These are phyloP conservation scores for Erysimum pusillum DNA, from an alignment of 441 rosid genomes.

Conservation along the genomic window DNA sequence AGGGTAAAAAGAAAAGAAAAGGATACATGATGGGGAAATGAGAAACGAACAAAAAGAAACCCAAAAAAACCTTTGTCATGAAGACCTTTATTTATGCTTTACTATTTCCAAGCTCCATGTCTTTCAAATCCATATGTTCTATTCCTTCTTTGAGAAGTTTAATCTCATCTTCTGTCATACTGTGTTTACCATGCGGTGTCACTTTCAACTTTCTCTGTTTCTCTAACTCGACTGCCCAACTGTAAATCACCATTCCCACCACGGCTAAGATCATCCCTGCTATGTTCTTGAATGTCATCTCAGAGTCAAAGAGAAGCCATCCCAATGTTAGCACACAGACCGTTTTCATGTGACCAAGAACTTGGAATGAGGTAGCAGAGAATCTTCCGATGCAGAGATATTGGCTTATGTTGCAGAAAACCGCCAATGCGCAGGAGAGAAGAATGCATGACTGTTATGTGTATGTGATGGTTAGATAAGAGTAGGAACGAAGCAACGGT, in stretches of 20 bases:
- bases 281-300: conserved; percentile 80
- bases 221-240: conserved; percentile 85
- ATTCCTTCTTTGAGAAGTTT: conserved; percentile 81
- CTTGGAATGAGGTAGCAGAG: conserved; percentile 94
- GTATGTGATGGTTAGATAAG: too few species aligned
- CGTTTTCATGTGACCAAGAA: conserved; percentile 93
- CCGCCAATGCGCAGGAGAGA: conserved; percentile 81
- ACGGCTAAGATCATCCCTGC: conserved; percentile 80
- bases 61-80: not conserved
- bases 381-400: conserved; percentile 94
- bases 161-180: conserved; percentile 87
- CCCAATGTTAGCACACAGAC: conserved; percentile 88
- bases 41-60: not conserved
- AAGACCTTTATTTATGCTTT: conserved; percentile 49
- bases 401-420: conserved; percentile 92
- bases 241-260: conserved; percentile 83
- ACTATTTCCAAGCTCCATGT: conserved; percentile 73
- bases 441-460: too few species aligned
- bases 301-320: conserved; percentile 85
- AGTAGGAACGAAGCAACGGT: too few species aligned
- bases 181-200: too few species aligned
- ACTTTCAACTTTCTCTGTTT: conserved; percentile 61
- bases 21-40: conserved; percentile 9
- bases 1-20: conserved; percentile 14
- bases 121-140: conserved; percentile 63